Conservation (phyloP, 345 rosid genomes). For the Odontarrhena argentea region DNA sequence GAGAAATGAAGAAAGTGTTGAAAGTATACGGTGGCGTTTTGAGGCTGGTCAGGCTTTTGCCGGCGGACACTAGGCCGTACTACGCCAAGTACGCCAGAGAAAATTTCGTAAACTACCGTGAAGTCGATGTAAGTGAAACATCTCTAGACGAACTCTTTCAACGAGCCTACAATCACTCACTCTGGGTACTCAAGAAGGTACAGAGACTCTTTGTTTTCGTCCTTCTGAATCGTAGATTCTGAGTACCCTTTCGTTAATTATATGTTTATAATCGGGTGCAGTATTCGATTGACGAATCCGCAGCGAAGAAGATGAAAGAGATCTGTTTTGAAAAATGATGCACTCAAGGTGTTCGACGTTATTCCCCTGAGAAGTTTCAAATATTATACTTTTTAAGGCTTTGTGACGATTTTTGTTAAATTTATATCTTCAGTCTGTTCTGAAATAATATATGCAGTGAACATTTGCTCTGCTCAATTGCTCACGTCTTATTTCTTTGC, state of each 20-base stretch:
- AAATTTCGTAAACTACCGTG: constrained; percentile 85
- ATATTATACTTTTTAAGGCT: background rate
- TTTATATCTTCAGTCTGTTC: background rate
- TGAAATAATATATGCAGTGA: too few species aligned
- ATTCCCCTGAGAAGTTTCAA: constrained; percentile 30
- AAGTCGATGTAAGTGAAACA: constrained; percentile 54
- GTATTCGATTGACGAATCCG: constrained; percentile 85
- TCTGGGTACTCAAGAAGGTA: constrained; percentile 95
- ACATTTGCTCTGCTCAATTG: constrained; percentile 21
- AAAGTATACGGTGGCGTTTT: constrained; percentile 73
- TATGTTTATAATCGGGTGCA: constrained; percentile 35
- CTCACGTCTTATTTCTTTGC: constrained; percentile 36
- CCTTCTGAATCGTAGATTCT: background rate
- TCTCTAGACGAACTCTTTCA: constrained; percentile 80
- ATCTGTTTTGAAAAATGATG: constrained; percentile 49
- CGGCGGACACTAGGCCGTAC: constrained; percentile 75
- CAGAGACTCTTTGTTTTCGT: background rate
- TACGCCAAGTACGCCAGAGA: constrained; percentile 92
- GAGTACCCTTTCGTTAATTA: constrained; percentile 12
- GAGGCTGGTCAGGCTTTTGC: constrained; percentile 76
- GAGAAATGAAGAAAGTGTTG: constrained; percentile 72
- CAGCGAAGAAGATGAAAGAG: constrained; percentile 58
- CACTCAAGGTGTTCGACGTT: constrained; percentile 53
- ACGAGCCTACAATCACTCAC: constrained; percentile 81
- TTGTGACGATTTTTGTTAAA: constrained; percentile 1